Evolutionary conservation across 768 basidiomycete species (phyloP).

Genomic region (Suillus decipiens): DNA sequence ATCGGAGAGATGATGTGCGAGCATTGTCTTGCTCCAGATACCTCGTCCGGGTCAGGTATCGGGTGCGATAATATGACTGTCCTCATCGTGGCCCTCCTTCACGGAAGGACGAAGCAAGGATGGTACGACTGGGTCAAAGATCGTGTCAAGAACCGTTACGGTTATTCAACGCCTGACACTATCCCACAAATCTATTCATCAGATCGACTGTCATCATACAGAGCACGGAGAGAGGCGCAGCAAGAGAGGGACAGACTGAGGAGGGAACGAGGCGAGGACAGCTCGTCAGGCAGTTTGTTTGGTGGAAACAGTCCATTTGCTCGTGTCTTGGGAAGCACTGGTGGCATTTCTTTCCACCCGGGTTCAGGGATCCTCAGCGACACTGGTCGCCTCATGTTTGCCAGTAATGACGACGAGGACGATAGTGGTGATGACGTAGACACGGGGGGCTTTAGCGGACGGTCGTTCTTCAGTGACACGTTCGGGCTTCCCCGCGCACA

Average conservation of each 20-base stretch:
- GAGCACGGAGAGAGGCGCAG: slow-evolving; percentile 58
- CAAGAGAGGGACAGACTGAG: slow-evolving; percentile 48
- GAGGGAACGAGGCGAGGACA: slow-evolving; percentile 38
- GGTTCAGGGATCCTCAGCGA: slow-evolving; percentile 53
- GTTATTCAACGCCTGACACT: slow-evolving; percentile 73
- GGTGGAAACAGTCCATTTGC: slow-evolving; percentile 46
- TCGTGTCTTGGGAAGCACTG: slow-evolving; percentile 53
- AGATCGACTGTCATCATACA: slow-evolving; percentile 63
- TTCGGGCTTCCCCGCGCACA: slow-evolving; percentile 43
- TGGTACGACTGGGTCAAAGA: slow-evolving; percentile 92
- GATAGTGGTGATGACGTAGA: slow-evolving; percentile 54
- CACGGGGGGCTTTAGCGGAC: slow-evolving; percentile 19
- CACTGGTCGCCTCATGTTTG: slow-evolving; percentile 60
- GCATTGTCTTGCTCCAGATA: slow-evolving; percentile 92
- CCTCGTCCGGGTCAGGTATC: slow-evolving; percentile 85
- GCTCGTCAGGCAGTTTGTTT: slow-evolving; percentile 27
- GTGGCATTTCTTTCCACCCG: slow-evolving; percentile 69
- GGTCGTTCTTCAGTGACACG: slow-evolving; percentile 53
- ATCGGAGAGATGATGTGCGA: slow-evolving; percentile 91
- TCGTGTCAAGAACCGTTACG: slow-evolving; percentile 73
- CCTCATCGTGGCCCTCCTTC: slow-evolving; percentile 83
- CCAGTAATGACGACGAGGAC: slow-evolving; percentile 57
- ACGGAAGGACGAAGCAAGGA: slow-evolving; percentile 85
- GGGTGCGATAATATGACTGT: slow-evolving; percentile 99
- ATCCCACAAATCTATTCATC: slow-evolving; percentile 78